Evolutionary conservation across 176 grass and related monocot species (phyloP), one percentile per base, ranked within the genome.

Genomic region (Zizania latifolia): DNA sequence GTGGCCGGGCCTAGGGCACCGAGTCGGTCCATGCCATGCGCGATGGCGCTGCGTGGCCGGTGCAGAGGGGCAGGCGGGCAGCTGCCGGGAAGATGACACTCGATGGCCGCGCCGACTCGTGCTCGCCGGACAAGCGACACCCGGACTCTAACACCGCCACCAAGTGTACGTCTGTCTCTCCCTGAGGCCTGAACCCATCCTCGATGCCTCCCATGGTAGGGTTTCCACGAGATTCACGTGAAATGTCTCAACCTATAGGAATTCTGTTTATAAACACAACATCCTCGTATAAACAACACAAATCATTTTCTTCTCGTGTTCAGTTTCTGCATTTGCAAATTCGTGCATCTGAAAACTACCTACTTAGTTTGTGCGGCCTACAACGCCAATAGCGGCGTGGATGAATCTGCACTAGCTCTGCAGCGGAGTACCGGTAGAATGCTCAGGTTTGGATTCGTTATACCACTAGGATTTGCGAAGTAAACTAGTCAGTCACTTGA

Each of bases 71-170:
- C 40, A 43, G 14, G 17, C 37, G 10, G 19, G 37, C 48, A 59
- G 50, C 70, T 39, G 32, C 50, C 51, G 33, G 34, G 72, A 10
- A 12, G 76, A n/a, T 60, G 70, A 62, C 70, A 37, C 72, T 76
- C 69, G 74, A 82, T 82, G 44, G 59, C 73, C 72, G 58, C 65
- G 39, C 55, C 60, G 23, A 8, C 53, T 66, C 53, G 41, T 16
- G 41, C 32, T 40, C 79, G 24, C 45, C 16, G 5, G 21, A 37
- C 58, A 3, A 35, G 3, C 14, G 73, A 26, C 27, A 34, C 39
- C 23, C 33, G 17, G 54, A 17, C 29, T 57, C 63, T 6, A 5
- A 1, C 23, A 2, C 30, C 50, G 6, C 29, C 31, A 21, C 70
- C 41, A 48, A 70, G 70, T 81, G 84, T 62, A 33, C 15, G 22